phyloP scores from a whole-genome alignment of 2,329 filamentous ascomycete species.

The Trichoderma semiorbis region DNA sequence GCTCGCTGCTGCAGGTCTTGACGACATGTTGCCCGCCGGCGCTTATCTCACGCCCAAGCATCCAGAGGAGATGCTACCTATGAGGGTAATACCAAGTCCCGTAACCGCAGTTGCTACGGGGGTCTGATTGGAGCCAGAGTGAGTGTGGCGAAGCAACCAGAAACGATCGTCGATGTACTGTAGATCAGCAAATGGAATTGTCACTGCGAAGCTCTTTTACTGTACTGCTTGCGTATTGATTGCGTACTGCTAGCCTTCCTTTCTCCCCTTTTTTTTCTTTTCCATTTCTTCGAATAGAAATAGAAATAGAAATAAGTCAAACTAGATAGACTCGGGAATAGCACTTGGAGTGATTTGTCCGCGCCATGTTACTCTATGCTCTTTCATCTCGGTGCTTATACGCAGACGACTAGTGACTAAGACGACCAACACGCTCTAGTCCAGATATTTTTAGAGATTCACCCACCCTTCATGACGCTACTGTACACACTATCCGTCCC shows the following conservation, averaged over 20 bases:
- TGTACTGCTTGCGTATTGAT: background rate
- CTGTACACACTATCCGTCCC: background rate
- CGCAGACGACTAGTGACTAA: background rate
- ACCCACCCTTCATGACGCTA: background rate
- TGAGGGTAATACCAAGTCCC: background rate
- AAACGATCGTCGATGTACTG: background rate
- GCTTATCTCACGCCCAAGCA: conserved; percentile 14
- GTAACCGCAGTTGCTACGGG: background rate
- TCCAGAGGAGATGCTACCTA: background rate
- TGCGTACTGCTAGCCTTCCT: background rate
- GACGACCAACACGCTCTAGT: background rate
- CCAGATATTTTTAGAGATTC: background rate
- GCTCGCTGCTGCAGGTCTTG: conserved; percentile 9
- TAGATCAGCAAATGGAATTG: background rate
- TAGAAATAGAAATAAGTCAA: background rate
- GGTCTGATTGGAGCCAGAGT: background rate
- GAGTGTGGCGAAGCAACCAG: conserved; percentile 5
- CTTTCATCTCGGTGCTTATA: background rate
- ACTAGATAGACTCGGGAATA: background rate
- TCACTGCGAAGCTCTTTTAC: background rate
- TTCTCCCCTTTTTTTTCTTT: background rate
- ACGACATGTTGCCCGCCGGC: conserved; percentile 7
- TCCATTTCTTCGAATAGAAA: background rate
- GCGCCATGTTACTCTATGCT: background rate
- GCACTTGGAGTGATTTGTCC: background rate